Evolutionary conservation across 2,329 filamentous ascomycete species (phyloP), one percentile per base, ranked within the genome.

Genomic region (Aspergillus ochraceoroseus): DNA sequence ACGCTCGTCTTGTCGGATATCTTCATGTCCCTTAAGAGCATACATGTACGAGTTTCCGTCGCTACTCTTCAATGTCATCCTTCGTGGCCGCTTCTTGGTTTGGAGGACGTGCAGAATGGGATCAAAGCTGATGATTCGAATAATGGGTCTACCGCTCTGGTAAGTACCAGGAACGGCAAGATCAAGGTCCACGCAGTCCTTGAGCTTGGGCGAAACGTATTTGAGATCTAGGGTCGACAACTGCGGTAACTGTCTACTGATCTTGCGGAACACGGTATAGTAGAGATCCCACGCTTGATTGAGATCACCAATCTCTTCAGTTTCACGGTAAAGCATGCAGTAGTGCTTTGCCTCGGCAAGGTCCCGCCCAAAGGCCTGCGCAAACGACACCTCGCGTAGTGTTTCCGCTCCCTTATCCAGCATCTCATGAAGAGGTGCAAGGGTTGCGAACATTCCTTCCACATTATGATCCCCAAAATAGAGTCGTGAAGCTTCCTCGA

Each of bases 201-300:
- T 83, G 31, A 99, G 76, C 62, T 90, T 92, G 2, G 94, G 94
- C 12, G 90, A 98, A 55, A 95, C 94, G 64, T 98, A 98, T 48
- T 94, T 87, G 54, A 99, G 73, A 66, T 98, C 94, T 28, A 99
- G 76, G 38, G 83, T 87, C 54, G 88, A 94, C 51, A 98, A 77
- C 56, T 96, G 92, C 3, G 88, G 89, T 32, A 98, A 70, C 65
- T 99, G 94, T 47, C 90, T 80, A 32, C 85, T 85, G 60, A 99
- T 96, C 61, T 94, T 86, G 46, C 89, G 82, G 79, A 98, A 98
- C 1, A 96, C 92, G 52, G 94, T 88, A 66, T 98, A 98, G 67
- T 99, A 99, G 9, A 98, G 77, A 66, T 99, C 94, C 92, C 92
- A 99, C 5, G 92, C 92, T 65, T 95, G 88, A 59, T 96, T 98